Base-by-base conservation (phyloP, 805 yeast species). In the Wickerhamiella dianesei region DNA sequence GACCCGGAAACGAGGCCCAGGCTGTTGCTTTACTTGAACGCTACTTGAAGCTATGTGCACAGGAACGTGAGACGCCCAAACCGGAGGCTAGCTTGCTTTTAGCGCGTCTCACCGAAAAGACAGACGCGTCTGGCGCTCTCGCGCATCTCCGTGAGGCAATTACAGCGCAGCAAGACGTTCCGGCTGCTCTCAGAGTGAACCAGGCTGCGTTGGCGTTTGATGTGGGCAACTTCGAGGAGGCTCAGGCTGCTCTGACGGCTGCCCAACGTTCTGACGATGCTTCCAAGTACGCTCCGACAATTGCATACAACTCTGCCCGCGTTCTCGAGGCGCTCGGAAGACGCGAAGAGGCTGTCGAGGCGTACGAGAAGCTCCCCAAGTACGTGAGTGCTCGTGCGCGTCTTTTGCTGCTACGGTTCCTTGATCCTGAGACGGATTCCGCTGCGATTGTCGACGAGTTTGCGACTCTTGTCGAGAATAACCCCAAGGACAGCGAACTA, bases 161-260 rank as follows among this genome's bases (percentile, higher is more conserved):
- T 19, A 82, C 77, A 43, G 66, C 74, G 4, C 64, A 70, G 47
- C 62, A 65, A 40, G 62, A 62, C 29, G 65, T 47, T 2, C 53
- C 47, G 5, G 53, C 44, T 18, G 63, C 35, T 59, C 74, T 89
- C 22, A 70, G 79, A 57, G 87, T 86, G 60, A 92, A 92, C 57
- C 70, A 86, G 54, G 97, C 94, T 40, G 94, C 84, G 3, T 76
- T 86, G 63, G 75, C 83, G 48, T 81, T 82, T 58, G 68, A 79
- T 51, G 78, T 74, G 52, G 78, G 77, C 21, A 76, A 80, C 54
- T 66, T 64, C 44, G 77, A 70, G 2, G 74, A 74, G 3, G 80
- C 96, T 0, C 62, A 71, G 18, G 65, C 69, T 3, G 70, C 70
- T 50, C 83, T 84, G 57, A 64, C 71, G 48, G 59, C 61, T 39